Conservation (phyloP, 352 stramenopile species). For the Albugo laibachii region DNA sequence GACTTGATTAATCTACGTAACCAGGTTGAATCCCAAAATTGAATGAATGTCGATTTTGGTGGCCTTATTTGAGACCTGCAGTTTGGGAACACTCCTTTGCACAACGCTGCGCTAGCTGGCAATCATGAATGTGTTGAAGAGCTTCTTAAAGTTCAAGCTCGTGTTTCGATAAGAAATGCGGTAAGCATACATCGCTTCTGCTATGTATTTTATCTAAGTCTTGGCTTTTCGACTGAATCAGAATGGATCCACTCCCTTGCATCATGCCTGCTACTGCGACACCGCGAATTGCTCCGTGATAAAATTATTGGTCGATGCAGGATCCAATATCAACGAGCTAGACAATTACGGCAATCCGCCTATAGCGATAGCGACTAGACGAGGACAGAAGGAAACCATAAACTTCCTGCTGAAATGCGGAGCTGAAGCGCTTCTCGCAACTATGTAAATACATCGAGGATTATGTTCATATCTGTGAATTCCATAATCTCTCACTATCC, state of each 20-base stretch:
- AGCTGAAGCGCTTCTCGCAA: too few relatives aligned
- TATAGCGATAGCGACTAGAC: slow-evolving; percentile 37
- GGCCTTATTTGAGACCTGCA: slow-evolving; percentile 7
- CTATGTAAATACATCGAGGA: too few relatives aligned
- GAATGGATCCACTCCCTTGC: slow-evolving; percentile 49
- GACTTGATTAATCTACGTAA: slow-evolving; percentile 37
- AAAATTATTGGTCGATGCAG: slow-evolving; percentile 29
- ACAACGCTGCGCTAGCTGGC: slow-evolving; percentile 44
- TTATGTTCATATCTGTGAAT: too few relatives aligned
- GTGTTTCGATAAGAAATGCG: slow-evolving; percentile 24
- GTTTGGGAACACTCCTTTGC: slow-evolving; percentile 63
- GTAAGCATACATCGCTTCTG: slow-evolving; percentile 11
- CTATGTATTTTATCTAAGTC: neutral
- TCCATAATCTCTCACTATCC: too few relatives aligned
- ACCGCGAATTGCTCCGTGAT: slow-evolving; percentile 26
- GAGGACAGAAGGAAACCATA: too few relatives aligned
- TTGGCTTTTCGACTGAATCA: slow-evolving; percentile 6
- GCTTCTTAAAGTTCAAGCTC: slow-evolving; percentile 27
- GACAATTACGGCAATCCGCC: slow-evolving; percentile 42
- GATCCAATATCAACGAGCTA: slow-evolving; percentile 32
- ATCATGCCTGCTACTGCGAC: slow-evolving; percentile 66
- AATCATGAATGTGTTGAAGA: slow-evolving; percentile 21
- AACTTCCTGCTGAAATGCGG: too few relatives aligned
- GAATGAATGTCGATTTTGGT: slow-evolving; percentile 3
- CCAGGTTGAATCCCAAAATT: slow-evolving; percentile 13